A percentile compares a stretch with the other conserved stretches of the same genome.
Evolutionary conservation across 169 alveolate species (phyloP).

Genomic region (Blepharisma undulans): DNA sequence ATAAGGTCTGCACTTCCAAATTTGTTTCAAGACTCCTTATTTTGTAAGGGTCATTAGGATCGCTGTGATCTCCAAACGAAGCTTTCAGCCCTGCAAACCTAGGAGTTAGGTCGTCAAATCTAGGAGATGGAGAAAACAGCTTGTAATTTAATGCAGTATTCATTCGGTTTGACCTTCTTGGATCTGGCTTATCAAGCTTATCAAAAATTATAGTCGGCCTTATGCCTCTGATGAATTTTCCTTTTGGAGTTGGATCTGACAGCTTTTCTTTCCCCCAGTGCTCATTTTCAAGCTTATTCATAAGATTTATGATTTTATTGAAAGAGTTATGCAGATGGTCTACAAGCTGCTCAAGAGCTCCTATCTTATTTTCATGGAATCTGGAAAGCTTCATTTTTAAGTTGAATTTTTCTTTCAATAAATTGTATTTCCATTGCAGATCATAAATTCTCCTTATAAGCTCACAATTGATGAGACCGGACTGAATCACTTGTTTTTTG

Average conservation of each 20-base stretch:
- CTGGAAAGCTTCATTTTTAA: neutral
- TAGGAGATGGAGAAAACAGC: neutral
- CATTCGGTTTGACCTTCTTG: neutral
- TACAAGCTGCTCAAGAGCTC: neutral
- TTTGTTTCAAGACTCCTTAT: neutral
- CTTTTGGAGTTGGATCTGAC: neutral
- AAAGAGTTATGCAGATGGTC: neutral
- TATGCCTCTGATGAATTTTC: neutral
- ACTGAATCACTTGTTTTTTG: neutral
- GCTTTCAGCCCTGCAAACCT: neutral
- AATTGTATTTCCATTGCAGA: neutral
- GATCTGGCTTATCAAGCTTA: neutral
- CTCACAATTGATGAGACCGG: slow-evolving; percentile 18
- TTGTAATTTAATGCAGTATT: neutral
- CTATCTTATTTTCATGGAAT: neutral
- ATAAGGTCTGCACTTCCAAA: neutral
- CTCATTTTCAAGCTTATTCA: neutral
- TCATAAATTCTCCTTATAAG: neutral
- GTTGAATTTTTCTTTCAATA: slow-evolving; percentile 12
- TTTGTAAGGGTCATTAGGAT: neutral
- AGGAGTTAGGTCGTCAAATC: neutral
- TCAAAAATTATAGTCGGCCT: neutral
- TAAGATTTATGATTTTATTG: neutral
- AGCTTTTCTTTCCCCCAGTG: neutral
- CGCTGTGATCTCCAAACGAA: too few species aligned